Percentiles rank a stretch among this genome's conserved stretches.
Conservation (phyloP, 1,284 basidiomycete genomes). For the Cystobasidium slooffiae region DNA sequence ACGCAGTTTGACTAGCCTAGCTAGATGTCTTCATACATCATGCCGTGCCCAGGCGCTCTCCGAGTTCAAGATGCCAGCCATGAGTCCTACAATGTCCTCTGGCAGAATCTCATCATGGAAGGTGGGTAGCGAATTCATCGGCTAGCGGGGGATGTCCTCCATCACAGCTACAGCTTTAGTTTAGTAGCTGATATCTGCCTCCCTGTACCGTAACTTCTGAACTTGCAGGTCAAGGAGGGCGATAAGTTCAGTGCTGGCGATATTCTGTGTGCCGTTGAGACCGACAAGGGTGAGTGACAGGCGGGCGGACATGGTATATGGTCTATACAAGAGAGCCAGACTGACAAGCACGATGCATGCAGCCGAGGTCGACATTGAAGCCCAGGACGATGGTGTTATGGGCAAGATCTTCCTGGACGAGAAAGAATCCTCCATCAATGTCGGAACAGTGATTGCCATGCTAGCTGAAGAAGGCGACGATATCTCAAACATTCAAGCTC, state of each 20-base stretch:
- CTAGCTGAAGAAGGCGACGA: constrained; percentile 60
- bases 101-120: constrained; percentile 50
- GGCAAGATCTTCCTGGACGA: constrained; percentile 56
- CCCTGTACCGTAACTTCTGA: too few relatives aligned
- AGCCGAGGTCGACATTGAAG: constrained; percentile 59
- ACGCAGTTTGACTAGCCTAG: constrained; percentile 2
- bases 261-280: constrained; percentile 54
- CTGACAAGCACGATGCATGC: neutral
- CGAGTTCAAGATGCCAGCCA: constrained; percentile 44
- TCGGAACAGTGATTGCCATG: constrained; percentile 57
- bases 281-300: constrained; percentile 51
- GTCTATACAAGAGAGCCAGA: neutral
- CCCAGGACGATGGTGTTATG: constrained; percentile 59
- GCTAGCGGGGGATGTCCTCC: constrained; percentile 3
- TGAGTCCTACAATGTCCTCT: constrained; percentile 54
- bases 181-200: neutral
- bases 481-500: constrained; percentile 52
- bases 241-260: constrained; percentile 56
- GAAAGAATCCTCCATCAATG: constrained; percentile 52
- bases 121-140: constrained; percentile 28
- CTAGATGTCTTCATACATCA: constrained; percentile 16
- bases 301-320: constrained; percentile 53
- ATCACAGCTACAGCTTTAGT: too few relatives aligned
- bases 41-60: constrained; percentile 25
- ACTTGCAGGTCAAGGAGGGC: constrained; percentile 58